Base-by-base conservation (phyloP, 768 basidiomycete species). In the Lactifluus rugatus region DNA sequence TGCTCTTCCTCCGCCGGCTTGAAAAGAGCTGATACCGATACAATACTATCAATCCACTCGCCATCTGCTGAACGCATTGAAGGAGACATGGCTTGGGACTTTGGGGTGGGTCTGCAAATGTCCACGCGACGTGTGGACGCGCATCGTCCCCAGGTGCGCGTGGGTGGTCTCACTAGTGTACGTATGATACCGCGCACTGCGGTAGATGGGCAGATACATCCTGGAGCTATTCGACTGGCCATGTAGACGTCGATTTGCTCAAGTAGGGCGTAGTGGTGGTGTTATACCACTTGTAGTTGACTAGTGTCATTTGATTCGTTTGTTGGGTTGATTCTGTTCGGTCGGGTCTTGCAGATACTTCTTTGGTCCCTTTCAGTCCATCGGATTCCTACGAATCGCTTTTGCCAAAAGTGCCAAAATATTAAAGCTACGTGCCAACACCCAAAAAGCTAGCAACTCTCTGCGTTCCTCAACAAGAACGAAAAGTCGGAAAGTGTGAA, bases 51-150 rank as follows among this genome's bases (percentile, higher is more conserved):
- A n/a, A 26, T 34, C 37, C 37, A 31, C 5, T 21, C 31, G 17
- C 36, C 25, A 8, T 48, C 54, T 36, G 54, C 58, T 39, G 54
- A 60, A 36, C 58, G 58, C 28, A 25, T 56, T n/a, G 58, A 60
- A 25, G 58, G 58, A 17, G 58, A 60, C 48, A 55, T 60, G 58
- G 54, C 49, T 32, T 60, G 58, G 58, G 49, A 60, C 28, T 60
- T 60, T 47, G 58, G 58, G 10, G 48, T 37, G 16, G 44, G 54
- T 25, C 10, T 42, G 26, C 54, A 56, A 32, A 46, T 7, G 11
- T 26, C 17, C 31, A 21, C 28, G 44, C 21, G 36, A 8, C 25
- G 17, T 37, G 49, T 19, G 26, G 41, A 56, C 21, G 19, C 26
- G 5, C 34, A 56, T 50, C 54, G 54, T 19, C 14, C 48, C 26